Percentiles rank a stretch among this genome's conserved stretches.
phyloP scores from a whole-genome alignment of 129 eudicot species.

The Pseudognaphalium luteoalbum region DNA sequence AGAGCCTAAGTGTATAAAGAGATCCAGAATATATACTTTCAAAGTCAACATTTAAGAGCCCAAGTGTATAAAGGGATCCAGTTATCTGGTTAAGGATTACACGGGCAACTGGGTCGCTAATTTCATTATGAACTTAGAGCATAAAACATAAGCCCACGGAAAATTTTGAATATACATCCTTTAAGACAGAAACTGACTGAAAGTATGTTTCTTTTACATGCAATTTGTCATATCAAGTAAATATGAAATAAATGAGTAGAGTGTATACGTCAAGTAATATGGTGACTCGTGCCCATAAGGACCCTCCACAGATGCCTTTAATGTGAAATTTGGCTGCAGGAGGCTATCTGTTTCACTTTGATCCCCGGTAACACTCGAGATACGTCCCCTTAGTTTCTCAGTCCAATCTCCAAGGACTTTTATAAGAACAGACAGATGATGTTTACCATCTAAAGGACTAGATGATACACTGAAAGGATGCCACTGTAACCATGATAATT shows the following conservation, averaged over 20 bases:
- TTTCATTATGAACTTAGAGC: background rate
- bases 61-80: background rate
- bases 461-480: conserved; percentile 98
- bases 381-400: conserved; percentile 49
- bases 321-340: conserved; percentile 29
- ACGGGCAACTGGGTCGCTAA: background rate
- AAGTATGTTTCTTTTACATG: too few relatives aligned
- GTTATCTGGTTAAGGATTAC: background rate
- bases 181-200: too few relatives aligned
- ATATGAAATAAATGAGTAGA: conserved; percentile 7
- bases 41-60: background rate
- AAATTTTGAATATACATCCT: too few relatives aligned
- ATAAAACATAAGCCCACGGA: background rate
- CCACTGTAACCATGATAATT: conserved; percentile 85
- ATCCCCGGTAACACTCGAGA: conserved; percentile 41
- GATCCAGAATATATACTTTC: too few relatives aligned
- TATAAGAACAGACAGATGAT: conserved; percentile 68
- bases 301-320: conserved; percentile 79
- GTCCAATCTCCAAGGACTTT: conserved; percentile 95
- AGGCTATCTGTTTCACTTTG: conserved; percentile 25
- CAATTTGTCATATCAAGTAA: background rate
- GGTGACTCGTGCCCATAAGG: conserved; percentile 95
- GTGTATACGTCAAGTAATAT: conserved; percentile 66
- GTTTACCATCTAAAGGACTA: conserved; percentile 78
- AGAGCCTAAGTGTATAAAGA: background rate